Conservation (phyloP, 176 grass and related monocot species). For the Raddia guianensis region DNA sequence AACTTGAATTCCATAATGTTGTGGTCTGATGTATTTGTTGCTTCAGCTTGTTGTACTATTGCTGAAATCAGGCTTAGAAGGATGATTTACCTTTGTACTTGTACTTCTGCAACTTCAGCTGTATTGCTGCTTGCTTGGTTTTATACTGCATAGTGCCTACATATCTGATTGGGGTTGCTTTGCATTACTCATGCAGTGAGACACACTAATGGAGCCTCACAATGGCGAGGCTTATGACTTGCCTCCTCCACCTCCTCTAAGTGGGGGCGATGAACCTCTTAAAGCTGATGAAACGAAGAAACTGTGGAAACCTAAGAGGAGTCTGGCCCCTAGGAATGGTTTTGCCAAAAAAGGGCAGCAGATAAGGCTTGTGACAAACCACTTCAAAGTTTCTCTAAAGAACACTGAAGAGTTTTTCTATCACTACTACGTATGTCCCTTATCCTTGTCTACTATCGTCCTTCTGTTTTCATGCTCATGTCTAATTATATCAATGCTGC, state of each 20-base stretch:
- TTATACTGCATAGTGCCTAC: too few species aligned
- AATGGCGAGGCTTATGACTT: conserved; percentile 43
- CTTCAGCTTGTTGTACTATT: too few species aligned
- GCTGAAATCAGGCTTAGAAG: too few species aligned
- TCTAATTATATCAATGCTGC: too few species aligned
- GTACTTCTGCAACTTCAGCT: too few species aligned
- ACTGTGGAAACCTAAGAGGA: conserved; percentile 48
- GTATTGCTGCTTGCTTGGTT: too few species aligned
- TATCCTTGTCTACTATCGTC: background rate
- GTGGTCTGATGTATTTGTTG: too few species aligned
- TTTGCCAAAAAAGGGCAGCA: conserved; percentile 50
- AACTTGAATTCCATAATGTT: too few species aligned
- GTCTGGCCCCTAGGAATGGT: conserved; percentile 47
- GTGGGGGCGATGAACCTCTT: conserved; percentile 9
- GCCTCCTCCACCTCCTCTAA: conserved; percentile 43
- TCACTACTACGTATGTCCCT: conserved; percentile 64
- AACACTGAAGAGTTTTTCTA: conserved; percentile 55
- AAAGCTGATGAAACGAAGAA: conserved; percentile 37
- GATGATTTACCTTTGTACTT: too few species aligned
- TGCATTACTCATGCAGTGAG: too few species aligned
- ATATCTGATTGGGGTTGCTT: too few species aligned
- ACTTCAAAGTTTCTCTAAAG: conserved; percentile 67
- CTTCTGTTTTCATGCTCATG: background rate
- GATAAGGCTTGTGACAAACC: conserved; percentile 58
- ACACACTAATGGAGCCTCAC: conserved; percentile 45